phyloP scores from a whole-genome alignment of 257 asterid species.

The Coffea eugenioides region DNA sequence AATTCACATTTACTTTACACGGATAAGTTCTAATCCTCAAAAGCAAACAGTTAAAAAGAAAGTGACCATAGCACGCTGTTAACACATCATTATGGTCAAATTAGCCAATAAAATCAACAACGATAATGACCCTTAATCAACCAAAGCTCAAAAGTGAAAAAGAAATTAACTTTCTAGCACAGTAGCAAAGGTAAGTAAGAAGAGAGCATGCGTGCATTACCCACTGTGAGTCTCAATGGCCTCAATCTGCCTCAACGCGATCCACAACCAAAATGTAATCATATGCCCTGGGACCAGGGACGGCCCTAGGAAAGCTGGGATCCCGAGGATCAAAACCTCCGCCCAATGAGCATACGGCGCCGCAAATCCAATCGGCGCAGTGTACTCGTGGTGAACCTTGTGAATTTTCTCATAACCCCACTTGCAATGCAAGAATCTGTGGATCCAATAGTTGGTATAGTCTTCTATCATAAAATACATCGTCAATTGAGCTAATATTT shows the following conservation, averaged over 20 bases:
- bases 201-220: constrained; percentile 72
- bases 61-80: constrained; percentile 34
- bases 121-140: constrained; percentile 36
- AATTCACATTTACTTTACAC: constrained; percentile 43
- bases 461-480: constrained; percentile 88
- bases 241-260: constrained; percentile 90
- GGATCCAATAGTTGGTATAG: constrained; percentile 92
- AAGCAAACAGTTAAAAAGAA: constrained; percentile 46
- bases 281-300: constrained; percentile 92
- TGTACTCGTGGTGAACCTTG: constrained; percentile 94
- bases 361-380: constrained; percentile 92
- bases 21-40: constrained; percentile 38
- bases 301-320: constrained; percentile 92
- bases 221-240: constrained; percentile 99
- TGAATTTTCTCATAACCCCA: constrained; percentile 99
- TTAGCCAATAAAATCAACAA: constrained; percentile 37
- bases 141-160: constrained; percentile 28
- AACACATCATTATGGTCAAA: constrained; percentile 68
- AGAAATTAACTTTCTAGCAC: constrained; percentile 11
- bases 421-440: constrained; percentile 78
- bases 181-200: constrained; percentile 2
- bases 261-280: constrained; percentile 96
- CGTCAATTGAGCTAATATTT: constrained; percentile 61
- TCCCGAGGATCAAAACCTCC: constrained; percentile 94
- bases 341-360: constrained; percentile 99